A percentile compares a stretch with the other conserved stretches of the same genome.
Conservation (phyloP, 2,329 filamentous ascomycete species). For the Cercospora nicotianae region DNA sequence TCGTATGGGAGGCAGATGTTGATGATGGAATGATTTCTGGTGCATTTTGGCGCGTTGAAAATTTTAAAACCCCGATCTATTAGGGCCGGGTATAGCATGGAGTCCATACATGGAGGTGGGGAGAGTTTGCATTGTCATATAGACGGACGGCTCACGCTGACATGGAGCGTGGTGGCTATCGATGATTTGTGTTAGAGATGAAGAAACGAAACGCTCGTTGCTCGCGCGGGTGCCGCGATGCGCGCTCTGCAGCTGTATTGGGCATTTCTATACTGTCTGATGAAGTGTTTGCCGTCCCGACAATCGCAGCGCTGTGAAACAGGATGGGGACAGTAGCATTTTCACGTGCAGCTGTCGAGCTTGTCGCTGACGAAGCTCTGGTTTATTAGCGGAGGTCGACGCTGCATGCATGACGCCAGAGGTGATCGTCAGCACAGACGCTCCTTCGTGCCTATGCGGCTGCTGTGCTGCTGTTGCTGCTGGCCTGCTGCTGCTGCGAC, state of each 20-base stretch:
- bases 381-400: background rate
- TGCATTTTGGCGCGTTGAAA: slow-evolving; percentile 2
- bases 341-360: background rate
- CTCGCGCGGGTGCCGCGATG: background rate
- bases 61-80: background rate
- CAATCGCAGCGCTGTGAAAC: background rate
- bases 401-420: slow-evolving; percentile 6
- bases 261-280: background rate
- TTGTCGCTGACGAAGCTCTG: slow-evolving; percentile 4
- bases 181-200: background rate
- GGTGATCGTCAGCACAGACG: background rate
- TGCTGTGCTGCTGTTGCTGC: background rate
- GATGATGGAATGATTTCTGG: slow-evolving; percentile 3
- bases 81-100: background rate
- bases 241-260: background rate
- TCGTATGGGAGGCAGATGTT: background rate
- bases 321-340: background rate
- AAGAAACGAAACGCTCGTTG: background rate
- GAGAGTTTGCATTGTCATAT: background rate
- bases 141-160: background rate
- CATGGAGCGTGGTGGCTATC: background rate
- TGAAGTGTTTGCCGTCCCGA: background rate
- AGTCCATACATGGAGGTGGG: background rate
- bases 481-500: background rate
- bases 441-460: slow-evolving; percentile 1